These are phyloP conservation scores for Papilionanthe hybrid DNA, from an alignment of 116 monocot genomes.

Conservation along the genomic window DNA sequence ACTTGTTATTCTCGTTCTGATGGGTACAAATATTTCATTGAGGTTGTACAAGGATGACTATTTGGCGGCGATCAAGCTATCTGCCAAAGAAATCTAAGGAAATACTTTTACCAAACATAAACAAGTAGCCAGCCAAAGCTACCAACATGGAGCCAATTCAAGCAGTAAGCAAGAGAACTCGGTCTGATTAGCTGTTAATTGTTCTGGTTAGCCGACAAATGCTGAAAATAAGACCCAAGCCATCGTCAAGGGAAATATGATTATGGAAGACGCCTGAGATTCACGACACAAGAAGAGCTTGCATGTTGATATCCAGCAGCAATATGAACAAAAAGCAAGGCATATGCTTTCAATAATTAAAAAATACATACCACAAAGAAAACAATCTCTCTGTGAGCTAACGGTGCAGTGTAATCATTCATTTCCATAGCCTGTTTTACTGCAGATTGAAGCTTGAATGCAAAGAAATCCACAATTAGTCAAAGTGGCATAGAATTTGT, in stretches of 20 bases:
- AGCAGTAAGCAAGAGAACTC: neutral
- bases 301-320: neutral
- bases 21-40: too few relatives aligned
- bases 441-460: constrained; percentile 19
- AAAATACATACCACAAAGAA: constrained; percentile 22
- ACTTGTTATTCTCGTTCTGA: too few relatives aligned
- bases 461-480: neutral
- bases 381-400: constrained; percentile 12
- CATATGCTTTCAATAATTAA: neutral
- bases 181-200: neutral
- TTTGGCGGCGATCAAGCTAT: neutral
- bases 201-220: neutral
- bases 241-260: constrained; percentile 5
- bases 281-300: neutral
- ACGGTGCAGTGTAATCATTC: constrained; percentile 23
- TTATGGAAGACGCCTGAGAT: constrained; percentile 8
- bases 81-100: too few relatives aligned
- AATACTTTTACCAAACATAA: too few relatives aligned
- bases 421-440: constrained; percentile 19
- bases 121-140: neutral
- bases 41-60: neutral
- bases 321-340: neutral
- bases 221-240: constrained; percentile 2
- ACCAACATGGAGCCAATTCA: neutral
- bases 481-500: neutral